Evolutionary conservation across 148 eudicot species (phyloP).

Genomic region (Spergularia bocconei): DNA sequence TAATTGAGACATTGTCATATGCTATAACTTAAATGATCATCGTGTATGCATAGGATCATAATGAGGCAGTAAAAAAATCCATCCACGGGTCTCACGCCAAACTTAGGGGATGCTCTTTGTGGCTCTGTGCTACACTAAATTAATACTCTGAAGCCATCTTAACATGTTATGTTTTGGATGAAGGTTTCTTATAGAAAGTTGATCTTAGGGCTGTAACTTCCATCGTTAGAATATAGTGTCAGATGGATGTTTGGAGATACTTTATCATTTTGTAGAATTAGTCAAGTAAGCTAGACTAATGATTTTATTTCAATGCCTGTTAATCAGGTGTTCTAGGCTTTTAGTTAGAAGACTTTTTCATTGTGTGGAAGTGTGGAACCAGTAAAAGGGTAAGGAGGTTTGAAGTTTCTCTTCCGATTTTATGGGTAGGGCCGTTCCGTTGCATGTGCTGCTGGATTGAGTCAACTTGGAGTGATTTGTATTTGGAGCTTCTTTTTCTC

Average conservation of each 20-base stretch:
- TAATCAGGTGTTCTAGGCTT: no score
- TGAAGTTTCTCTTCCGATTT: neutral
- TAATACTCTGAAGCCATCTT: neutral
- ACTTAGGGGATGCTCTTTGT: neutral
- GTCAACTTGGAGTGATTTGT: neutral
- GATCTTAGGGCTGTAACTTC: no score
- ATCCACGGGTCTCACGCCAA: neutral
- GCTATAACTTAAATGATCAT: neutral
- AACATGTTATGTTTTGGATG: neutral
- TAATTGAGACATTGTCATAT: neutral
- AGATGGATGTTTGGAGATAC: neutral
- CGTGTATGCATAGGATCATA: neutral
- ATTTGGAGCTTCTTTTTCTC: neutral
- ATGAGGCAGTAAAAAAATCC: neutral
- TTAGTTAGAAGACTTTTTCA: no score
- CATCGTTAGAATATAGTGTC: neutral
- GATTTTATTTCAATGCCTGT: no score
- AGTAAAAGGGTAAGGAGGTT: neutral
- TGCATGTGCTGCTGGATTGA: neutral
- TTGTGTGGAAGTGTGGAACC: no score
- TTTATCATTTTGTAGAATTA: neutral
- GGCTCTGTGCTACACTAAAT: neutral
- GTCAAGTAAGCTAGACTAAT: no score
- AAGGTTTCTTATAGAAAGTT: neutral
- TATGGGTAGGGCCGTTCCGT: neutral